Base-by-base conservation (phyloP, 345 rosid genomes). In the Gossypium sturtianum region DNA sequence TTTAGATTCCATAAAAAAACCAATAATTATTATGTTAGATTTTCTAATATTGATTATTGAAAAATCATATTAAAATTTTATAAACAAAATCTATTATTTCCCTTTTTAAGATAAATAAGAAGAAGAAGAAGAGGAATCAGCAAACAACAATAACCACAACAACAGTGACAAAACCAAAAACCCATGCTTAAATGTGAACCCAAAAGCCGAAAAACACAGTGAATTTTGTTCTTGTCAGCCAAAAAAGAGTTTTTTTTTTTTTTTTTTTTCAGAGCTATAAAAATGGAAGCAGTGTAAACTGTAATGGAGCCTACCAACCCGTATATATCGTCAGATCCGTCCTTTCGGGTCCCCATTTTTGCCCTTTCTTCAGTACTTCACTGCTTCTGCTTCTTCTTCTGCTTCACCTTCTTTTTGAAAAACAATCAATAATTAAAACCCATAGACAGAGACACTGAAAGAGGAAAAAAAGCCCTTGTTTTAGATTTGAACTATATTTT, bases 261-360 rank as follows among this genome's bases (percentile, higher is more conserved):
- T n/a, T n/a, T 49, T 51, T 51, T 2, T 13, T 51, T 15, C 9
- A 48, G 12, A 49, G 71, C 66, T 72, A 58, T 12, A 70, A 77
- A 72, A 60, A 56, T 59, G 62, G 60, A 23, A 51, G 47, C 49
- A 67, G 64, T 16, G 75, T 12, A 67, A 73, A 62, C 59, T 16
- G 75, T 12, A 62, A 73, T 82, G 91, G 89, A 84, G 76, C 89
- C 93, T 72, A 83, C 90, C 74, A 71, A 73, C 87, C 85, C 80
- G 41, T 34, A 82, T 75, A 80, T 79, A 79, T 86, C 80, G 77
- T 79, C 85, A 83, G 84, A 90, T 89, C 86, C 76, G 78, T 79
- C 78, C 78, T 67, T 71, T 78, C 75, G 88, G 82, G 81, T 65
- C 52, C 51, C 62, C 81, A 59, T 13, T 53, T 66, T 12, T 60